Percentiles rank a stretch among this genome's conserved stretches.
These are phyloP conservation scores for Protomyces arabidopsidicola DNA, from an alignment of 1,139 yeast genomes.

Conservation along the genomic window DNA sequence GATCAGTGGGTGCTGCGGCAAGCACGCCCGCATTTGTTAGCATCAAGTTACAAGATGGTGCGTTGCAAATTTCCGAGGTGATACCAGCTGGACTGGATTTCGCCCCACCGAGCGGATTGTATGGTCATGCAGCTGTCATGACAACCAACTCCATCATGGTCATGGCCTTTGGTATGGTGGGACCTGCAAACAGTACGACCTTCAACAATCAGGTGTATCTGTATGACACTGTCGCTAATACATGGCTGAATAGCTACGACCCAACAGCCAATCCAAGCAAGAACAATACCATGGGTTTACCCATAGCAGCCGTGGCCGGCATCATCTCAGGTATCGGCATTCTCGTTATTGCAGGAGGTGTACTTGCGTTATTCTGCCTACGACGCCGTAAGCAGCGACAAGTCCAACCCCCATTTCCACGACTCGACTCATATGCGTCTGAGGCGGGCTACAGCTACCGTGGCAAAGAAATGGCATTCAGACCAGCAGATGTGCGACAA, in stretches of 20 bases:
- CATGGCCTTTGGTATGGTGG: slow-evolving; percentile 11
- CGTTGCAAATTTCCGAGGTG: background rate
- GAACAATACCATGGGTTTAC: background rate
- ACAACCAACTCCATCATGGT: slow-evolving; percentile 21
- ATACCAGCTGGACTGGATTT: background rate
- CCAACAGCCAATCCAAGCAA: background rate
- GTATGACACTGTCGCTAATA: slow-evolving; percentile 12
- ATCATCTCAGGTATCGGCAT: background rate
- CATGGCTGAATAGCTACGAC: slow-evolving; percentile 21
- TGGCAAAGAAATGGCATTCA: background rate
- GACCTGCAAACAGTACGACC: slow-evolving; percentile 3
- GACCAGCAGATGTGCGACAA: background rate
- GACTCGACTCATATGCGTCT: slow-evolving; percentile 4
- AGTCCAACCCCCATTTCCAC: background rate
- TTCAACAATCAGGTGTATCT: slow-evolving; percentile 9
- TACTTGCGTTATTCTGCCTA: background rate
- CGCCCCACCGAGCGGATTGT: slow-evolving; percentile 3
- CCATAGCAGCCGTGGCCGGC: slow-evolving; percentile 4
- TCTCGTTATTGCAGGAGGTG: background rate
- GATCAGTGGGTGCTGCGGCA: background rate
- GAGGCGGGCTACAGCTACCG: slow-evolving; percentile 1
- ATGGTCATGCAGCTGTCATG: slow-evolving; percentile 20
- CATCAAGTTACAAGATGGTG: background rate
- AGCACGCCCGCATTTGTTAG: slow-evolving; percentile 12
- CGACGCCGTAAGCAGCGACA: background rate